These are phyloP conservation scores for Pyropia haitanensis DNA, from an alignment of 23 red algal genomes.

Conservation along the genomic window DNA sequence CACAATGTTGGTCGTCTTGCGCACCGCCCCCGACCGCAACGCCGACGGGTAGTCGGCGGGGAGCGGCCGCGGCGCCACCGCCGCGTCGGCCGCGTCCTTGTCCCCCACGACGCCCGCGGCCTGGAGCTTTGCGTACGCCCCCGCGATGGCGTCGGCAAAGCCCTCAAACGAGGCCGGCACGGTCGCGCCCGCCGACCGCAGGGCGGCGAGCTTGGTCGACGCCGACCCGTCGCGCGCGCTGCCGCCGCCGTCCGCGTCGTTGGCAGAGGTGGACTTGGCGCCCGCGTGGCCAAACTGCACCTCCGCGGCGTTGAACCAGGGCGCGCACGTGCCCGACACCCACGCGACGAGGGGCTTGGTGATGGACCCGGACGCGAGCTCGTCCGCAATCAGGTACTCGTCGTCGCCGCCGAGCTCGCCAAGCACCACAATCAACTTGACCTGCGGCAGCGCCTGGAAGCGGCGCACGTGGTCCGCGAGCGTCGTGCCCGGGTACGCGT, in stretches of 20 bases:
- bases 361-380: conserved; percentile 52
- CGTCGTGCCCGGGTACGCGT: conserved; percentile 86
- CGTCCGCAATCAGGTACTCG: conserved; percentile 76
- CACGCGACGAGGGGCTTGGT: conserved; percentile 93
- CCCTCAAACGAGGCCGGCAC: conserved; percentile 80
- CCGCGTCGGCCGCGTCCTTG: conserved; percentile 35
- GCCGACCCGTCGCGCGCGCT: conserved; percentile 53
- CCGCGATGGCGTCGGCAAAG: conserved; percentile 42
- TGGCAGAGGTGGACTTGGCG: conserved; percentile 43
- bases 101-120: conserved; percentile 23
- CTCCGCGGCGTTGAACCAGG: conserved; percentile 88
- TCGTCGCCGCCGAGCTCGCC: conserved; percentile 94
- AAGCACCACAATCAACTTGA: conserved; percentile 91
- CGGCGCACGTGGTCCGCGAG: conserved; percentile 86
- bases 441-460: conserved; percentile 60
- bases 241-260: conserved; percentile 1
- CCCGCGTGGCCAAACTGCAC: conserved; percentile 99
- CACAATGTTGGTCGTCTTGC: conserved; percentile 96
- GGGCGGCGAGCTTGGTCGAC: conserved; percentile 65
- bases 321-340: conserved; percentile 93
- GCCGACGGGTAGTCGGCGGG: conserved; percentile 79
- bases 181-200: conserved; percentile 62
- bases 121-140: conserved; percentile 52
- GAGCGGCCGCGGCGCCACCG: conserved; percentile 63
- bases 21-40: conserved; percentile 68